These are phyloP conservation scores for Pleurotus giganteus DNA, from an alignment of 768 basidiomycete species.

Conservation along the genomic window DNA sequence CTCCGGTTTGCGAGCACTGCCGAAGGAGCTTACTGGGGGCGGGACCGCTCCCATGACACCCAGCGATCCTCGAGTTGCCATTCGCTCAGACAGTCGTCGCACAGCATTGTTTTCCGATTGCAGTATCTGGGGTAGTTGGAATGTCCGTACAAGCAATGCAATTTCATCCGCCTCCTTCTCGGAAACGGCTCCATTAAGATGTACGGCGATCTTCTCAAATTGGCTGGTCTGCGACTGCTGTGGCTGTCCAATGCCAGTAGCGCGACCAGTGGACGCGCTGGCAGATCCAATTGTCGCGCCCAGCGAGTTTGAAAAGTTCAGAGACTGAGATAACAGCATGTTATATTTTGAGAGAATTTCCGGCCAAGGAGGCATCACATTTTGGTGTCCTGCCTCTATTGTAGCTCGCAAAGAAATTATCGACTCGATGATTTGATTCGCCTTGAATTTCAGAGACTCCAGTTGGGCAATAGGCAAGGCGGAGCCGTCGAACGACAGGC, in stretches of 20 bases:
- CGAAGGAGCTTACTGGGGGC: conserved; percentile 23
- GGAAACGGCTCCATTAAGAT: conserved; percentile 55
- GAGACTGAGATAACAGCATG: conserved; percentile 78
- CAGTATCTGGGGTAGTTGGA: conserved; percentile 77
- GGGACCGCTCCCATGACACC: conserved; percentile 42
- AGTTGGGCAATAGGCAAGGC: conserved; percentile 63
- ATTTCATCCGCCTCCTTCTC: conserved; percentile 75
- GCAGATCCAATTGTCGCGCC: conserved; percentile 34
- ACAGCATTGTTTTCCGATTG: conserved; percentile 71
- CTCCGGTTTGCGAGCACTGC: conserved; percentile 33
- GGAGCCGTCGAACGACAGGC: conserved; percentile 19
- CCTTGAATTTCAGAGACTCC: conserved; percentile 75
- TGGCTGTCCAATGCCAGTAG: conserved; percentile 2
- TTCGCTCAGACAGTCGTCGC: conserved; percentile 63
- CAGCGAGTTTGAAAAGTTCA: conserved; percentile 69
- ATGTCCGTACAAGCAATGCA: conserved; percentile 72
- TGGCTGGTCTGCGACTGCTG: conserved; percentile 34
- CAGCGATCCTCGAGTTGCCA: conserved; percentile 56
- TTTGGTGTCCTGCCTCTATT: conserved; percentile 54
- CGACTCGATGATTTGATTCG: conserved; percentile 77
- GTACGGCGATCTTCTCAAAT: conserved; percentile 66
- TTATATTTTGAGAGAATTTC: conserved; percentile 87
- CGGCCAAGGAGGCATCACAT: conserved; percentile 79
- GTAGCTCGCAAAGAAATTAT: conserved; percentile 63
- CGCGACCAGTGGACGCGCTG: conserved; percentile 9